These are phyloP conservation scores for Eleusine indica DNA, from an alignment of 176 grass and related monocot genomes.

Conservation along the genomic window DNA sequence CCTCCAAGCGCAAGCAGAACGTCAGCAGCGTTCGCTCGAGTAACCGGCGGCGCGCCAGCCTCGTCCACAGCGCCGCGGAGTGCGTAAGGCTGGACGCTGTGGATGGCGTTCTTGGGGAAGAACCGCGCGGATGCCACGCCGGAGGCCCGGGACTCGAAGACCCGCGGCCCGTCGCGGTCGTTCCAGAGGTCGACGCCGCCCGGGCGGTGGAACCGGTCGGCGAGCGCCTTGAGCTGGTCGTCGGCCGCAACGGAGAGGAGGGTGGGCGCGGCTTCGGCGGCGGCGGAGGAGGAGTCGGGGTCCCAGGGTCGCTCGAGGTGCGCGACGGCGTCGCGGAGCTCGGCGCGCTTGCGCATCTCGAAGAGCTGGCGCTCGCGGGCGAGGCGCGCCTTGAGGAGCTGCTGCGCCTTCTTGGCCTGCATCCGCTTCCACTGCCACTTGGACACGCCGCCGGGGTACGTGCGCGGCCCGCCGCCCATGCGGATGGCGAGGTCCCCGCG, in stretches of 20 bases:
- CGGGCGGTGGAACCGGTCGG: constrained; percentile 87
- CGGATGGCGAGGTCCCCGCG: constrained; percentile 55
- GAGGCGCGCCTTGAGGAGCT: constrained; percentile 91
- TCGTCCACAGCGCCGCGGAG: not conserved
- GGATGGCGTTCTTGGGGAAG: constrained; percentile 80
- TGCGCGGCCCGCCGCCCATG: constrained; percentile 83
- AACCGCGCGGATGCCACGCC: constrained; percentile 65
- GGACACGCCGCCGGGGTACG: constrained; percentile 76
- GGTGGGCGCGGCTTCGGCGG: constrained; percentile 51
- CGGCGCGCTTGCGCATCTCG: constrained; percentile 89
- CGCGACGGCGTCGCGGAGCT: constrained; percentile 68
- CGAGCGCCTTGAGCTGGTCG: constrained; percentile 83
- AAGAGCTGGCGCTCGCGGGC: constrained; percentile 90
- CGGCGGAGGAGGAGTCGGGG: constrained; percentile 29
- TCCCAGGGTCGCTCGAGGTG: constrained; percentile 94
- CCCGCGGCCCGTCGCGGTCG: constrained; percentile 80
- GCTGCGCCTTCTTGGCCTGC: constrained; percentile 82
- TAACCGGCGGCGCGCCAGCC: not conserved
- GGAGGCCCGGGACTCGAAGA: constrained; percentile 57
- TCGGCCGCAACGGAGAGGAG: constrained; percentile 82
- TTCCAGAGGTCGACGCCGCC: constrained; percentile 96
- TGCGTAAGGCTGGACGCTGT: constrained; percentile 69
- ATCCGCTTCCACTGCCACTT: constrained; percentile 99
- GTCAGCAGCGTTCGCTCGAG: not conserved
- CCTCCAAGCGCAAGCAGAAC: not conserved